These are phyloP conservation scores for Termitomyces sp. DNA, from an alignment of 768 basidiomycete genomes.

Conservation along the genomic window DNA sequence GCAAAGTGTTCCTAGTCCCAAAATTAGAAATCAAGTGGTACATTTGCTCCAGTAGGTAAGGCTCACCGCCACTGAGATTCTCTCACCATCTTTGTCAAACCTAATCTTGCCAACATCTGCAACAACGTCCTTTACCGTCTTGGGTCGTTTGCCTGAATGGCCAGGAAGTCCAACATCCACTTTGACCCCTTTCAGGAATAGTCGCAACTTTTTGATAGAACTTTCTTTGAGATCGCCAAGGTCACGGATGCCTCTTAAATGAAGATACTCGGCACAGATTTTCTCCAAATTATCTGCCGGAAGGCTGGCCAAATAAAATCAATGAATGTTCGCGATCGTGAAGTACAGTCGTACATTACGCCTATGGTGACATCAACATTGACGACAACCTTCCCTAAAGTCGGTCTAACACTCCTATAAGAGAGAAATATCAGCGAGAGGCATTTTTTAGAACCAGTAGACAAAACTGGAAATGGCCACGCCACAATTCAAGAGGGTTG, in stretches of 20 bases:
- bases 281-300: slow-evolving; percentile 16
- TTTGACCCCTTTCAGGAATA: slow-evolving; percentile 25
- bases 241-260: slow-evolving; percentile 11
- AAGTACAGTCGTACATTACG: slow-evolving; percentile 26
- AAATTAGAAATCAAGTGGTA: not conserved
- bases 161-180: slow-evolving; percentile 15
- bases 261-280: slow-evolving; percentile 17
- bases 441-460: not conserved
- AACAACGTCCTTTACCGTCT: slow-evolving; percentile 23
- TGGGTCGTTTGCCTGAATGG: slow-evolving; percentile 17
- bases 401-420: slow-evolving; percentile 36
- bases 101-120: slow-evolving; percentile 16
- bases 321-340: not conserved
- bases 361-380: slow-evolving; percentile 40
- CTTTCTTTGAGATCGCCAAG: slow-evolving; percentile 8
- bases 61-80: slow-evolving; percentile 21
- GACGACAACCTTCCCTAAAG: slow-evolving; percentile 27
- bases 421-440: not conserved
- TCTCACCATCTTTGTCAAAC: slow-evolving; percentile 22
- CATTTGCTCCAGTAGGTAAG: not conserved
- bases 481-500: slow-evolving; percentile 31
- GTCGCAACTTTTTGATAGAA: slow-evolving; percentile 16
- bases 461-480: slow-evolving; percentile 39
- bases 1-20: slow-evolving; percentile 22
- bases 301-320: slow-evolving; percentile 15